phyloP scores from a whole-genome alignment of 208 protist species.

The Crithidia thermophila region DNA sequence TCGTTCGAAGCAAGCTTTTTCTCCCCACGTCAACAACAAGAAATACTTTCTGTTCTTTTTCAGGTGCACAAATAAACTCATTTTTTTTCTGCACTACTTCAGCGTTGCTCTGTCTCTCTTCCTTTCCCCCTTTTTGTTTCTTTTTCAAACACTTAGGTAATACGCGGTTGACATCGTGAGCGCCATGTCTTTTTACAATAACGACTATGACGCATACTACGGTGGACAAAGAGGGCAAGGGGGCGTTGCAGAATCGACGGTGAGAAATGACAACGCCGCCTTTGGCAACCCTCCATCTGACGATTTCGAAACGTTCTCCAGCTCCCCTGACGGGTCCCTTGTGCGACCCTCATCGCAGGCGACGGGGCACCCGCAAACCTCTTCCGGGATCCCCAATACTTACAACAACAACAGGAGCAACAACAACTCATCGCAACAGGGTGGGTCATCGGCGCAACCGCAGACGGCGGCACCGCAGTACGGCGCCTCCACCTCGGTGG shows the following conservation, averaged over 20 bases:
- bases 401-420: too few relatives aligned
- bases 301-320: neutral
- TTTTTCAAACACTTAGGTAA: neutral
- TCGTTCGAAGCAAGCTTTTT: too few relatives aligned
- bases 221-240: neutral
- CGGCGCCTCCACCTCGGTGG: conserved; percentile 3
- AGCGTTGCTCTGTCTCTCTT: neutral
- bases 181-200: conserved; percentile 18
- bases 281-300: neutral
- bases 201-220: conserved; percentile 1
- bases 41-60: neutral
- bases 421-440: neutral
- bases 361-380: too few relatives aligned
- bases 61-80: neutral
- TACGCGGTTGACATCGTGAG: neutral
- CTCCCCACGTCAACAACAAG: neutral
- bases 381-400: too few relatives aligned
- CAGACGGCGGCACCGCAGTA: neutral
- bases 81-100: neutral
- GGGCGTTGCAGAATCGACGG: conserved; percentile 5
- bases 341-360: too few relatives aligned
- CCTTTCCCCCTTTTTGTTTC: conserved; percentile 13
- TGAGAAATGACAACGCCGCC: conserved; percentile 14
- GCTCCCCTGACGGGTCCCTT: conserved; percentile 2
- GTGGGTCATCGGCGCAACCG: neutral